Evolutionary conservation across 2,329 filamentous ascomycete genomes (phyloP), one percentile per base, ranked within the genome.

Genomic region (Chaetomium sp.): DNA sequence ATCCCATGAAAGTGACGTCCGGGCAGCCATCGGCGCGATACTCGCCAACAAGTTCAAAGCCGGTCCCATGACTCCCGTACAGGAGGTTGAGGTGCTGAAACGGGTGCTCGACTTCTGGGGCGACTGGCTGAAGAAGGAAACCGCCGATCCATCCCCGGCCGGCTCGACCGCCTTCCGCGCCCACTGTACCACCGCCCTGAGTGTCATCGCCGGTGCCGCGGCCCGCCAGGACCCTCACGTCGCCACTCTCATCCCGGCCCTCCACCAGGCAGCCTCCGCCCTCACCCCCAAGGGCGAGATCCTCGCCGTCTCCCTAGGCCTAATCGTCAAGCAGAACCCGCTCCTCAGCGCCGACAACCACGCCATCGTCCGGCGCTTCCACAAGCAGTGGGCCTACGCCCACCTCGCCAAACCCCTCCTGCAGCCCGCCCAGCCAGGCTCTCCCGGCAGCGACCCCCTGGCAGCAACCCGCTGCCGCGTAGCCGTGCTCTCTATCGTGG

Each of bases 321-420:
- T 77, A 58, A 71, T 83, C 9, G 77, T 82, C 50, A 75, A 76
- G 3, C 74, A 77, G 4, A 78, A 79, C 60, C 71, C 72, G 1
- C 73, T 75, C 33, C 73, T 83, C 1, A 74, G 72, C 19, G 74
- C 78, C 55, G 77, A 79, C 4, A 77, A 76, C 67, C 81, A 80
- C 62, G 80, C 80, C 4, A 67, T 79, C 2, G 73, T 81, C 35
- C 81, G 79, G 67, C 78, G 78, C 3, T 74, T 84, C 51, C 72
- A 72, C 66, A 72, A 70, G 65, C 83, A 85, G 65, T 83, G 82
- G 72, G 73, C 80, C 2, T 85, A 84, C 70, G 75, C 79, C 55
- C 76, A 81, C 57, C 72, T 83, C 8, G 77, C 78, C 27, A 78
- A 78, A 68, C 80, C 81, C 3, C 77, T 84, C 72, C 74, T 84